Base-by-base conservation (phyloP, 2,329 filamentous ascomycete genomes). In the Aspergillus novofumigatus region DNA sequence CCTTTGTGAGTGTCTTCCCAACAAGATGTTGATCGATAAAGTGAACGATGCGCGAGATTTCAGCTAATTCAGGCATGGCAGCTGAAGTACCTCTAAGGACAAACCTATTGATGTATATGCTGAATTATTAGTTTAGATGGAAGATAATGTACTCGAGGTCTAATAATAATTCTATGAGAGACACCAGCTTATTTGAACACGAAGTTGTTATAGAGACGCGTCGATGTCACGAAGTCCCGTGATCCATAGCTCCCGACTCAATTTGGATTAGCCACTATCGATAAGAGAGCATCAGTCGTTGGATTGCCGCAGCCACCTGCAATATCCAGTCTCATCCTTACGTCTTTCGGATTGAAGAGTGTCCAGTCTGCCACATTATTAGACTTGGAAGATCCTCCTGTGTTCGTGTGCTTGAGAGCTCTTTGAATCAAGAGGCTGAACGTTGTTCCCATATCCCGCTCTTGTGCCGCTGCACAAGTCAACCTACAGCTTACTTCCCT, bases 31-130 rank as follows among this genome's bases (percentile, higher is more conserved):
- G 87, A 59, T 86, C 87, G 42, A 99, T 84, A 71, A 88, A 95
- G 72, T 96, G 89, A 51, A 95, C 91, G 63, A 93, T 85, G 47
- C 92, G 89, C 21, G 91, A 89, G 63, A 97, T 89, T 86, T 81
- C 78, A 23, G 77, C 75, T 63, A 81, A 73, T 55, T 81, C 78
- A 59, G 78, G 78, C 78, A 81, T 81, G 44, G 51, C 67, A 48
- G 7, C 29, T 21, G 35, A 41, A 26, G 23, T n/a, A 32, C 50
- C 52, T 17, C n/a, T 17, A 48, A 44, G 23, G 14, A 45, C 20
- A 47, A 48, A 9, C 42, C 21, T 32, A 26, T 41, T 52, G n/a
- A 20, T 45, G 51, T 55, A 51, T 51, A 44, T 1, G 14, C 35
- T 56, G 54, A 21, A 49, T 45, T 29, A 47, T 9, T 35, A 26